Evolutionary conservation across 208 protist species (phyloP).

Genomic region (Herpetomonas samuelpessoai): DNA sequence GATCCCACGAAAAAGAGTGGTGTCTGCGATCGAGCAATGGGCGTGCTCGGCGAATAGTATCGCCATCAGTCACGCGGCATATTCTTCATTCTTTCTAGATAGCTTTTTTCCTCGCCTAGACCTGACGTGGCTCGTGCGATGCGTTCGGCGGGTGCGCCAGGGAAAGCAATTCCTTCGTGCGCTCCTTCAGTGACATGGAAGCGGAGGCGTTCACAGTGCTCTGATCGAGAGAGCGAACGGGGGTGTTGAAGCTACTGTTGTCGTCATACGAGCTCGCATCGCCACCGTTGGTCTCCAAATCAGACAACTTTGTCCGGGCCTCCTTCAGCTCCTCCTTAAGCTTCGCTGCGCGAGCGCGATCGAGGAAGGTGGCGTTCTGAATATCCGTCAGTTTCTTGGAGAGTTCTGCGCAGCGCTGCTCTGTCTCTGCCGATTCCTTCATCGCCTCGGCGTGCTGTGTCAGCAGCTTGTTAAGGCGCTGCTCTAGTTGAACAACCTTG

Average conservation of each 20-base stretch:
- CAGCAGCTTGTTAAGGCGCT: conserved; percentile 63
- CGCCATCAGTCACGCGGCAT: too few relatives aligned
- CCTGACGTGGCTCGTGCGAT: too few relatives aligned
- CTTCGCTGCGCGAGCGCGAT: conserved; percentile 57
- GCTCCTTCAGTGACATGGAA: conserved; percentile 16
- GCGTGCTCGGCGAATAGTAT: too few relatives aligned
- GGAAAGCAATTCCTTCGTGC: conserved; percentile 25
- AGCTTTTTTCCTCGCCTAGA: neutral
- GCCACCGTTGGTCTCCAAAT: conserved; percentile 17
- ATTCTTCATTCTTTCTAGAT: neutral
- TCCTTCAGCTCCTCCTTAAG: conserved; percentile 64
- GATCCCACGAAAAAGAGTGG: too few relatives aligned
- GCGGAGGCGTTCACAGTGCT: conserved; percentile 4
- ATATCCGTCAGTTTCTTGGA: conserved; percentile 47
- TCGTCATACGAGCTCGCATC: neutral
- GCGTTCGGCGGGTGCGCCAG: conserved; percentile 5
- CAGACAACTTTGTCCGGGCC: conserved; percentile 27
- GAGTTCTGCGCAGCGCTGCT: conserved; percentile 51
- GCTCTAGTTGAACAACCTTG: conserved; percentile 45
- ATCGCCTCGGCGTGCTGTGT: conserved; percentile 51
- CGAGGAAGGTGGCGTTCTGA: conserved; percentile 59
- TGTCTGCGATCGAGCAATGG: too few relatives aligned
- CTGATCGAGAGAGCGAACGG: conserved; percentile 12
- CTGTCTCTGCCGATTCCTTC: conserved; percentile 35
- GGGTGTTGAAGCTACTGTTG: conserved; percentile 7